Evolutionary conservation across 2,329 filamentous ascomycete species (phyloP), one percentile per base, ranked within the genome.

Genomic region (Dactylellina drechsleri): DNA sequence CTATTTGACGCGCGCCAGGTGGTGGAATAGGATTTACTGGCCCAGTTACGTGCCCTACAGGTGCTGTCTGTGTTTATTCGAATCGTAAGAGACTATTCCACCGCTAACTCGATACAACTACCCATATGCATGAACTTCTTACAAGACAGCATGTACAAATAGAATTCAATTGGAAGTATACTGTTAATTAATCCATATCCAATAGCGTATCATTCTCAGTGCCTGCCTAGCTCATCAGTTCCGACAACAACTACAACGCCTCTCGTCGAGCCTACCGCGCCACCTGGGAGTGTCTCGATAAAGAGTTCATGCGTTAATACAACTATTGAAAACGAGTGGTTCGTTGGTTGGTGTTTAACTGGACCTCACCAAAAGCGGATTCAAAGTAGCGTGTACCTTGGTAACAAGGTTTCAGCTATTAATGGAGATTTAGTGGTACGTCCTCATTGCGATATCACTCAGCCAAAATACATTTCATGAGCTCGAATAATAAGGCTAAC

Each of bases 251-350:
- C 58, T 6, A 36, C 58, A 18, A 20, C 58, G 2, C 8, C 41
- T 50, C 4, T 40, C 36, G 43, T 40, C 10, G 58, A 61, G 23
- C 58, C 58, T 36, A 61, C 58, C 2, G 58, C 58, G 23, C 58
- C 58, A 40, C 58, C 58, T 36, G 43, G 43, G 13, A 61, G 58
- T 61, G 43, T 61, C 15, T 61, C 58, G 12, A 61, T 61, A 18
- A 61, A 61, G 45, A 61, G 43, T 16, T 61, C 58, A 20, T 61
- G 58, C 23, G 58, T 61, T 40, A 61, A 61, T 18, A 61, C 58
- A 45, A 61, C 58, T 8, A 52, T 61, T 26, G 43, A 61, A 28
- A 41, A 61, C 10, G 58, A 61, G 43, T 61, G 58, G 58, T 52
- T 61, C 2, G 26, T 61, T 13, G 58, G 58, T 16, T 61, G 58